phyloP scores from a whole-genome alignment of 345 rosid genomes.

The Pseudoturritis turrita region DNA sequence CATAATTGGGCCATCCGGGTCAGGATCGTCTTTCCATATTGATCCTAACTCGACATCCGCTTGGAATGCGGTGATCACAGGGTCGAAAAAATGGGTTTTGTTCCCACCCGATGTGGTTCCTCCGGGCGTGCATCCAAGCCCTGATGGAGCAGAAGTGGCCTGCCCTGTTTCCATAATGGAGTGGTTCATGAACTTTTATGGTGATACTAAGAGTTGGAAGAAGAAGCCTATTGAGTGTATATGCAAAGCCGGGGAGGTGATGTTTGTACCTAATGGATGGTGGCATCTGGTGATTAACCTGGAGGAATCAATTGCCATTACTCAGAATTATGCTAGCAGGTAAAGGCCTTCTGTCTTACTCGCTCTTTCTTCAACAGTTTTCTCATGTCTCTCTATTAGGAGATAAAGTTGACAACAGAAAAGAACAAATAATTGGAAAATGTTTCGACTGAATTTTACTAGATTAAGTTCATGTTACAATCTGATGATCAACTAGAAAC shows the following conservation, averaged over 20 bases:
- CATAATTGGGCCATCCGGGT: constrained; percentile 88
- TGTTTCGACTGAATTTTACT: neutral
- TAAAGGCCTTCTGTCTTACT: constrained; percentile 4
- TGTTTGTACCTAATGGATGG: constrained; percentile 98
- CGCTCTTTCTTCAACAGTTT: constrained; percentile 1
- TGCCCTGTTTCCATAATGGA: constrained; percentile 94
- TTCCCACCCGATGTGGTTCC: constrained; percentile 95
- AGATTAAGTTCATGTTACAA: neutral
- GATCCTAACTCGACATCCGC: constrained; percentile 99
- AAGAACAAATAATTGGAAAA: neutral
- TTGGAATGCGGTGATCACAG: constrained; percentile 90
- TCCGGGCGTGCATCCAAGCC: constrained; percentile 95
- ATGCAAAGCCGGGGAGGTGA: constrained; percentile 91
- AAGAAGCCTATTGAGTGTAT: constrained; percentile 85
- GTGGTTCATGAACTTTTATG: constrained; percentile 98
- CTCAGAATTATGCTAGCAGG: constrained; percentile 98
- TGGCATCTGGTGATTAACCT: constrained; percentile 97
- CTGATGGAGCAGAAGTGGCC: constrained; percentile 97
- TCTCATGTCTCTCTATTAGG: neutral
- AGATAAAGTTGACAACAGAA: neutral
- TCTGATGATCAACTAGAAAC: neutral
- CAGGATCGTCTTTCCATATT: constrained; percentile 95
- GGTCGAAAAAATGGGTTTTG: constrained; percentile 93
- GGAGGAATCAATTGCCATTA: constrained; percentile 91
- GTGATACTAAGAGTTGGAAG: constrained; percentile 64